phyloP scores from a whole-genome alignment of 768 basidiomycete genomes.

The Tulasnella sp. region DNA sequence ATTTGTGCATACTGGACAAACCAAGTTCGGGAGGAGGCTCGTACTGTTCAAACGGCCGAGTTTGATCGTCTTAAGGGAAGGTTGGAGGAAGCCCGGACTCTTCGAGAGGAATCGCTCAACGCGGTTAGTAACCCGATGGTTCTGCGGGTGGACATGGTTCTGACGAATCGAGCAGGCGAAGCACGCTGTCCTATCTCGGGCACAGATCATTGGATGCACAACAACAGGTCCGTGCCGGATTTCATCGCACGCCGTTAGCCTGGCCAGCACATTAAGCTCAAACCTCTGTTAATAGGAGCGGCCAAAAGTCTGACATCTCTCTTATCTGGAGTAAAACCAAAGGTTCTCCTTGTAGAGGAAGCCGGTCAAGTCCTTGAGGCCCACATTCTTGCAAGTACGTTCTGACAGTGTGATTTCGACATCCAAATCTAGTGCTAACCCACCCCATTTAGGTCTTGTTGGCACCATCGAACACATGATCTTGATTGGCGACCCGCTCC shows the following conservation, averaged over 20 bases:
- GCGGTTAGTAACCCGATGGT: conserved; percentile 44
- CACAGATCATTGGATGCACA: conserved; percentile 69
- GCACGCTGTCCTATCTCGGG: conserved; percentile 49
- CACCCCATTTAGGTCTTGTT: conserved; percentile 29
- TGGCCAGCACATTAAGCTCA: neutral
- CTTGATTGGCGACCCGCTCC: conserved; percentile 71
- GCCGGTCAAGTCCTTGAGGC: conserved; percentile 80
- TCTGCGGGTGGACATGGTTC: neutral
- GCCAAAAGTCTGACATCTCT: conserved; percentile 62
- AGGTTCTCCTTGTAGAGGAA: conserved; percentile 68
- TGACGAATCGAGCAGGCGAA: conserved; percentile 43
- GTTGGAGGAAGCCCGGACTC: conserved; percentile 41
- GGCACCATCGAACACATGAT: conserved; percentile 66
- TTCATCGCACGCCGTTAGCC: no score
- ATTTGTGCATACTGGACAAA: conserved; percentile 49
- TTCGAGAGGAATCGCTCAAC: conserved; percentile 45
- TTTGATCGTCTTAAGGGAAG: conserved; percentile 44
- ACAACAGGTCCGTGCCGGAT: conserved; percentile 52
- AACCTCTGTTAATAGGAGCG: conserved; percentile 38
- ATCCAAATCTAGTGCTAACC: neutral
- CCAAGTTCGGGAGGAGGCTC: conserved; percentile 38
- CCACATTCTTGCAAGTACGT: conserved; percentile 50
- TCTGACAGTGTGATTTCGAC: neutral
- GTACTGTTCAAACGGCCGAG: conserved; percentile 38
- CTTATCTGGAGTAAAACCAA: conserved; percentile 50